Evolutionary conservation across 2,329 filamentous ascomycete species (phyloP).

Genomic region (Malbranchea cinnamomea): DNA sequence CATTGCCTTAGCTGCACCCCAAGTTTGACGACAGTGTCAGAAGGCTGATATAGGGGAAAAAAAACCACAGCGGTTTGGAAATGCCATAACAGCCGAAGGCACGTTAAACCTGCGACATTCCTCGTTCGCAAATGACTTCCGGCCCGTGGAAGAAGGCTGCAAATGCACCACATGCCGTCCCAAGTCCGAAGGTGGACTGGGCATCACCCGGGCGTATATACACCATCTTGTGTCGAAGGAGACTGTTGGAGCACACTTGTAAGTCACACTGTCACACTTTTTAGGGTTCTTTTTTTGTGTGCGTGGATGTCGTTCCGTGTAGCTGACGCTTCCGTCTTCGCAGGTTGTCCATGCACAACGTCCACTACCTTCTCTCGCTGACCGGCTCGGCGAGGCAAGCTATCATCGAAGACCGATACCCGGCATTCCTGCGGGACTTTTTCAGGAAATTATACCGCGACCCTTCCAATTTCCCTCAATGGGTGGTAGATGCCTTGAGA

Average conservation of each 20-base stretch:
- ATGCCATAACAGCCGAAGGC: conserved; percentile 69
- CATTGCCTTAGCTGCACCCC: background rate
- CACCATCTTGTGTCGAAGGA: conserved; percentile 89
- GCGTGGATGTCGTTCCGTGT: background rate
- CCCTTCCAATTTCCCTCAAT: conserved; percentile 55
- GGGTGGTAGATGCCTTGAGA: conserved; percentile 68
- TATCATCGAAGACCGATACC: conserved; percentile 68
- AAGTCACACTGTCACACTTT: conserved; percentile 11
- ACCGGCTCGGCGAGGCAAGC: conserved; percentile 64
- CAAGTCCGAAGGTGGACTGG: conserved; percentile 52
- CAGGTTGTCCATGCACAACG: conserved; percentile 83
- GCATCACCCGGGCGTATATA: conserved; percentile 75
- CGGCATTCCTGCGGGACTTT: conserved; percentile 61
- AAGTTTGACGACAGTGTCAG: too few species aligned
- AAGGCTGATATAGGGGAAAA: conserved; percentile 8
- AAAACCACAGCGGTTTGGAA: conserved; percentile 76
- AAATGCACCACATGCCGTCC: conserved; percentile 62
- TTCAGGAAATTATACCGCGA: conserved; percentile 59
- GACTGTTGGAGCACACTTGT: conserved; percentile 70
- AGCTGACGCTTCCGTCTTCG: background rate
- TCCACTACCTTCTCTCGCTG: conserved; percentile 76
- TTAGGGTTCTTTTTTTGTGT: background rate
- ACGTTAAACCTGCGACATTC: conserved; percentile 73
- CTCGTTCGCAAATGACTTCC: conserved; percentile 63
- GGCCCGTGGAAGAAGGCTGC: conserved; percentile 70